Percentiles rank a stretch among this genome's conserved stretches.
Conservation (phyloP, 306 rosid species). For the Castanea crenata region DNA sequence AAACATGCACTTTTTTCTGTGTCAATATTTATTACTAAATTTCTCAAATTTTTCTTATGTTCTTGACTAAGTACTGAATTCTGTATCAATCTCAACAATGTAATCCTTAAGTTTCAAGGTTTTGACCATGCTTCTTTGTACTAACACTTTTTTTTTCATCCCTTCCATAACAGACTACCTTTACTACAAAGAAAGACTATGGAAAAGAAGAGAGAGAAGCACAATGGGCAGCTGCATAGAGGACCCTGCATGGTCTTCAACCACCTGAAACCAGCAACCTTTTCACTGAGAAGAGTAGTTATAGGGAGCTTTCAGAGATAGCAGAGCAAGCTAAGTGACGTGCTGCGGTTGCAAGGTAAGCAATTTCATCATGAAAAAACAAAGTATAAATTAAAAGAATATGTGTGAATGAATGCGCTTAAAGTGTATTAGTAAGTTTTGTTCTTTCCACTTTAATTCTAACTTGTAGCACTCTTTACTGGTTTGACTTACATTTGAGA, state of each 20-base stretch:
- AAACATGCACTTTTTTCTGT: neutral
- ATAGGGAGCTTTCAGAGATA: slow-evolving; percentile 93
- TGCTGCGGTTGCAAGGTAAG: slow-evolving; percentile 95
- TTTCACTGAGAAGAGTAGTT: slow-evolving; percentile 63
- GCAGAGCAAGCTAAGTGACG: slow-evolving; percentile 98
- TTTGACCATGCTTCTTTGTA: slow-evolving; percentile 2
- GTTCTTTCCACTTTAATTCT: no score
- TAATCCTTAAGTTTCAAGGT: neutral
- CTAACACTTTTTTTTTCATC: slow-evolving; percentile 19
- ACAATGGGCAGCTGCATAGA: slow-evolving; percentile 96
- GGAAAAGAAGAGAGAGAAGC: slow-evolving; percentile 99
- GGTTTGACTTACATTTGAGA: neutral
- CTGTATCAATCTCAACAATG: neutral
- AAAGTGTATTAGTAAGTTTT: no score
- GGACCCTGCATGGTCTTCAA: slow-evolving; percentile 98
- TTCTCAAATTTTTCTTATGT: neutral
- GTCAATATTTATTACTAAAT: slow-evolving; percentile 7
- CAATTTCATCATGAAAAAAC: neutral
- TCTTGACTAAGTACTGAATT: neutral
- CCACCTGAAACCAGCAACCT: slow-evolving; percentile 69
- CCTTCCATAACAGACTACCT: slow-evolving; percentile 70
- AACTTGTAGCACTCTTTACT: neutral
- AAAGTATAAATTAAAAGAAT: no score
- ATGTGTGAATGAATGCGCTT: no score
- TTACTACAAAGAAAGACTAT: slow-evolving; percentile 94